Conservation (phyloP, 495 filamentous ascomycete genomes). For the Neurospora tetraspora region DNA sequence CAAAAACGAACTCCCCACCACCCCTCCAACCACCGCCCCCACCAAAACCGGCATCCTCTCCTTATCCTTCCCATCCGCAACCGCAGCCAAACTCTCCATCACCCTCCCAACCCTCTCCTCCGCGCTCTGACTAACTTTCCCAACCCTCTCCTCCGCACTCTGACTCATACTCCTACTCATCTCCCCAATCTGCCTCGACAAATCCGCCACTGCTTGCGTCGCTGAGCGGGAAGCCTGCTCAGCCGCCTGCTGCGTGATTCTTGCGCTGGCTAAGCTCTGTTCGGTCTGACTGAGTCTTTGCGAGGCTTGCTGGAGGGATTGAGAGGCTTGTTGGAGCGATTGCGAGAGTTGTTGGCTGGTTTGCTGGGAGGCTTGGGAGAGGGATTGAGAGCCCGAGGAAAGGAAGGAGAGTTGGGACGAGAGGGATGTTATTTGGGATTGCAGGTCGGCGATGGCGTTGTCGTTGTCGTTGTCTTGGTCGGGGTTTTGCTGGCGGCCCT, state of each 20-base stretch:
- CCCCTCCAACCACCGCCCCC: not conserved
- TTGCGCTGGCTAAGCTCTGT: slow-evolving; percentile 9
- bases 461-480: slow-evolving; percentile 23
- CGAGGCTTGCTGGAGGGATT: slow-evolving; percentile 17
- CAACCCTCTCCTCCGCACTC: not conserved
- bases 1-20: not conserved
- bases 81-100: not conserved
- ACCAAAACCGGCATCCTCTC: not conserved
- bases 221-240: slow-evolving; percentile 16
- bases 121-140: not conserved
- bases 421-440: slow-evolving; percentile 31
- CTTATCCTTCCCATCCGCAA: not conserved
- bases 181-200: not conserved
- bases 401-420: slow-evolving; percentile 25
- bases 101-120: not conserved
- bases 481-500: slow-evolving; percentile 7
- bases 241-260: slow-evolving; percentile 6
- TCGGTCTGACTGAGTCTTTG: slow-evolving; percentile 20
- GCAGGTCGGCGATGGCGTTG: slow-evolving; percentile 24
- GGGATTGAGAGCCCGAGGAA: slow-evolving; percentile 17
- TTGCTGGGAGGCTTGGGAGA: slow-evolving; percentile 29
- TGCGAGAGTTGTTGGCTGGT: slow-evolving; percentile 30
- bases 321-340: slow-evolving; percentile 26
- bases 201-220: slow-evolving; percentile 11
- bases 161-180: not conserved